Base-by-base conservation (phyloP, 2,329 filamentous ascomycete genomes). In the Colletotrichum somersetense region DNA sequence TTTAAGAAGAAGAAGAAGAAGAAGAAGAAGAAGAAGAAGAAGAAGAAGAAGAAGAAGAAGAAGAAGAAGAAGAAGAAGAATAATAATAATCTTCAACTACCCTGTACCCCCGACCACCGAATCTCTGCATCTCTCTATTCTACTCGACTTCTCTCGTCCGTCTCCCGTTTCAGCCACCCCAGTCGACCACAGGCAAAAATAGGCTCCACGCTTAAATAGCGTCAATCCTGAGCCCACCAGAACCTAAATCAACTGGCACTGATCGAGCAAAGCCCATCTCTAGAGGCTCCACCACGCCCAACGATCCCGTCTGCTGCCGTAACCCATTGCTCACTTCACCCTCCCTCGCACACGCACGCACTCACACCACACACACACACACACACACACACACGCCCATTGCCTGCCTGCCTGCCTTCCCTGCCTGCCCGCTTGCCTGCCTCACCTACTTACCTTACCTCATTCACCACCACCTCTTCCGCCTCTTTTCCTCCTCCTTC, bases 201-300 rank as follows among this genome's bases (percentile, higher is more conserved):
- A 73, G 71, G 71, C 71, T 73, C 67, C 71, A 73, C 67, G 71
- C 69, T 73, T 73, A 71, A 71, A 71, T 62, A 46, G 71, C 71
- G 71, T 62, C 71, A 73, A 73, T 73, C 71, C 71, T 71, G 71
- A 71, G 71, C 42, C 71, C 67, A 73, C 71, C 62, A 73, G 71
- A 73, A 73, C 71, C 71, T 73, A 71, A 71, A 73, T 73, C 67
- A 62, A 73, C 67, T 71, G 69, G 69, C 59, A 72, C 69, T 72
- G 69, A 69, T 69, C 69, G 44, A 72, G 69, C 69, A 69, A 72
- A 69, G 66, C 59, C 66, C 69, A 69, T 72, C 71, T 73, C 67
- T 42, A 72, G 38, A 66, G 71, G 55, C 71, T 69, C 71, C 66
- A 70, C 71, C 50, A 44, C 61, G 67, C 71, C 71, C 71, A 73